Conservation (phyloP, 2,329 filamentous ascomycete species). For the Colletotrichum eremochloae region DNA sequence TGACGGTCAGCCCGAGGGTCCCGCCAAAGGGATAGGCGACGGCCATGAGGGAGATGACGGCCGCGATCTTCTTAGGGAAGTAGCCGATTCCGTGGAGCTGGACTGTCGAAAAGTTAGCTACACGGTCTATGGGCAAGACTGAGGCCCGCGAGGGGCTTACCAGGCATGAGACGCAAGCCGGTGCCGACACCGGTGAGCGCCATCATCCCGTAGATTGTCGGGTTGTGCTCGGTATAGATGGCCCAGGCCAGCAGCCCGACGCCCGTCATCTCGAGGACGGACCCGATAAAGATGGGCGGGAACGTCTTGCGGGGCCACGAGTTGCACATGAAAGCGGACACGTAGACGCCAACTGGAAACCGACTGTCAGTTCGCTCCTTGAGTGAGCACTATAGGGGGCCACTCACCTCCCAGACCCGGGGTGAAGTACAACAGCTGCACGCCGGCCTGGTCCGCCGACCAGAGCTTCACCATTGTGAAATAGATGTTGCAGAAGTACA, state of each 20-base stretch:
- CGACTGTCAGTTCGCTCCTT: background rate
- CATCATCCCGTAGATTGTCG: constrained; percentile 75
- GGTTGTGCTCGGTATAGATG: constrained; percentile 61
- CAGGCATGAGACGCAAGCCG: constrained; percentile 75
- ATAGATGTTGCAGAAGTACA: constrained; percentile 79
- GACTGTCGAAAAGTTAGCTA: constrained; percentile 46
- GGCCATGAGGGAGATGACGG: constrained; percentile 70
- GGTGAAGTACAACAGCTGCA: constrained; percentile 73
- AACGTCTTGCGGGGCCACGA: constrained; percentile 73
- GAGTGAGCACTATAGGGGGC: background rate
- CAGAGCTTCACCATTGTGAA: constrained; percentile 69
- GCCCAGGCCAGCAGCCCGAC: constrained; percentile 71
- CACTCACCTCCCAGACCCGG: constrained; percentile 70
- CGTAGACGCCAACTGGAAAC: constrained; percentile 64
- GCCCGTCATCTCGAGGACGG: constrained; percentile 68
- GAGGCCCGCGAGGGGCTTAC: constrained; percentile 31
- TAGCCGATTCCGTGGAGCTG: constrained; percentile 74
- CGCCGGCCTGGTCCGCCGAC: constrained; percentile 62
- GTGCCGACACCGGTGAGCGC: constrained; percentile 73
- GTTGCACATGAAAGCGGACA: constrained; percentile 72
- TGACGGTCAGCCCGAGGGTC: constrained; percentile 74
- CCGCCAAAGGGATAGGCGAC: constrained; percentile 74
- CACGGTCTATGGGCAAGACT: no score
- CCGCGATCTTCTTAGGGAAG: constrained; percentile 69
- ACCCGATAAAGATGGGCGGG: constrained; percentile 68